Percentiles rank a stretch among this genome's conserved stretches.
These are phyloP conservation scores for Dothidotthia symphoricarpi DNA, from an alignment of 2,329 filamentous ascomycete species.

Conservation along the genomic window DNA sequence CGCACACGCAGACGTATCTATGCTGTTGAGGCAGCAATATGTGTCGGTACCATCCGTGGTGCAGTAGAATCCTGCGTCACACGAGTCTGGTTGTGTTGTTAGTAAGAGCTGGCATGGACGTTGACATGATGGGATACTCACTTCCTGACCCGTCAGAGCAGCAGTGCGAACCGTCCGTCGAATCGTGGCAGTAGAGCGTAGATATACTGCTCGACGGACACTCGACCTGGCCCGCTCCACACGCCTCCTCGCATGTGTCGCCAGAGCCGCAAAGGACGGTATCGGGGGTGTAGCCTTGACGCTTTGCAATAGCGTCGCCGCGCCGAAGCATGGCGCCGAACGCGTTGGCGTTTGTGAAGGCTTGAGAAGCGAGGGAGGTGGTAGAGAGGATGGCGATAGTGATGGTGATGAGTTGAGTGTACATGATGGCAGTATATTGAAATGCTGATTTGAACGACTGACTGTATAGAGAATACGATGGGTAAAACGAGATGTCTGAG, in stretches of 20 bases:
- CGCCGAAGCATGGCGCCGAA: slow-evolving; percentile 45
- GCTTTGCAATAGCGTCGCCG: slow-evolving; percentile 20
- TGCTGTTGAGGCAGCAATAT: slow-evolving; percentile 60
- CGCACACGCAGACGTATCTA: slow-evolving; percentile 57
- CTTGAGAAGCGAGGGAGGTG: slow-evolving; percentile 19
- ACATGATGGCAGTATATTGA: slow-evolving; percentile 25
- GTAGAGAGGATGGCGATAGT: slow-evolving; percentile 20
- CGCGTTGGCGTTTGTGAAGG: slow-evolving; percentile 39
- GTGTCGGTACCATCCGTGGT: slow-evolving; percentile 55
- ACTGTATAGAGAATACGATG: too few species aligned
- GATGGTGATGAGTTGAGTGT: slow-evolving; percentile 25
- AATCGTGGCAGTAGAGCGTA: slow-evolving; percentile 59
- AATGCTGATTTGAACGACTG: too few species aligned
- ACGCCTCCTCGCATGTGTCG: slow-evolving; percentile 56
- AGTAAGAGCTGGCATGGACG: slow-evolving; percentile 6
- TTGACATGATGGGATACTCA: too few species aligned
- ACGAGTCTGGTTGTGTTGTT: slow-evolving; percentile 63
- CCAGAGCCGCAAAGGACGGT: slow-evolving; percentile 52
- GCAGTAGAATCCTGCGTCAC: slow-evolving; percentile 62
- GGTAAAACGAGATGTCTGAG: not conserved
- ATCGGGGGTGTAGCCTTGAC: slow-evolving; percentile 49
- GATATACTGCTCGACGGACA: slow-evolving; percentile 50
- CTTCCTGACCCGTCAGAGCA: slow-evolving; percentile 58
- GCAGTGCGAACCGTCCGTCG: slow-evolving; percentile 53
- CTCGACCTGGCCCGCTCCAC: slow-evolving; percentile 51